Base-by-base conservation (phyloP, 2,329 filamentous ascomycete genomes). In the Diaporthe ilicicola region DNA sequence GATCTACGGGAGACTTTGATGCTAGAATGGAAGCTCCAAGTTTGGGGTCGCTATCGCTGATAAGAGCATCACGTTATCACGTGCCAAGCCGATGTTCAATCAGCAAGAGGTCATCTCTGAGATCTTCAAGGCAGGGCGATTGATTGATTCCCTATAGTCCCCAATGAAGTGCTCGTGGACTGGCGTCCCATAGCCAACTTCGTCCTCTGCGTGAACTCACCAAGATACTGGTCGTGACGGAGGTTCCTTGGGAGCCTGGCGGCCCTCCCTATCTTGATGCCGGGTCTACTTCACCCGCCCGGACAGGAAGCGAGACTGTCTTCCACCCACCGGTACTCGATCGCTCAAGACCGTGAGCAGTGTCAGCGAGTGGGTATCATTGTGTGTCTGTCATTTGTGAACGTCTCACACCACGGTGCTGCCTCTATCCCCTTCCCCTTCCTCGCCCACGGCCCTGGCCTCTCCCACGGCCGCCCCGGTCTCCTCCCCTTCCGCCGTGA, bases 401-500 rank as follows among this genome's bases (percentile, higher is more conserved):
- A 29, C 37, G 50, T 53, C 51, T 59, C 24, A 55, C 54, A 44
- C 48, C 46, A 54, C 29, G 51, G 34, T 19, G 64, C 56, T 48
- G 42, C 72, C 70, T 72, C 51, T 72, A 69, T 32, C 70, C 70
- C 34, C 70, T 69, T 3, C 70, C 66, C 9, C 80, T 74, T 19
- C 83, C 83, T 37, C 81, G 77, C 27, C 81, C 81, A 66, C 82
- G 80, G 55, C 82, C 83, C 65, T 81, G 79, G 10, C 82, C 83
- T 67, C 83, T 77, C 32, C 81, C 81, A 42, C 81, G 73, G 29
- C 85, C 84, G 27, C 89, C 86, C 48, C 87, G 84, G 19, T 88
- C 86, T 34, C 87, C 83, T n/a, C 88, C 84, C 73, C 86, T 86
- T 72, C 88, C 85, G 70, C 88, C 84, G 74, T 91, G 86, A 46